phyloP scores from a whole-genome alignment of 179 eudicot genomes.

The Beta corolliflora region DNA sequence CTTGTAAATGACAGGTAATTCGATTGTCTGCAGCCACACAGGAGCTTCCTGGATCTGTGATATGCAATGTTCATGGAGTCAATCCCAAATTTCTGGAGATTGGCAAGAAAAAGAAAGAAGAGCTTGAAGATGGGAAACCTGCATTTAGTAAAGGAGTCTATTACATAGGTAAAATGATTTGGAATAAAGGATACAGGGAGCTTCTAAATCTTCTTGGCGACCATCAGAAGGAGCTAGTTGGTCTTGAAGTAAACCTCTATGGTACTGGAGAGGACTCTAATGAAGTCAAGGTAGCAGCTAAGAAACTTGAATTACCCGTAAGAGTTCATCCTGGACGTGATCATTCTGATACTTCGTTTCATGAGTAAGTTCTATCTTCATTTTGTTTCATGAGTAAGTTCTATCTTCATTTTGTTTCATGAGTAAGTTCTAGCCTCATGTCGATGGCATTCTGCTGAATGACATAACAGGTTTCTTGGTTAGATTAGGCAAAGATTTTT shows the following conservation, averaged over 20 bases:
- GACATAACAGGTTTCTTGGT: not conserved
- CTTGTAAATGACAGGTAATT: constrained; percentile 69
- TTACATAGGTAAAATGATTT: constrained; percentile 95
- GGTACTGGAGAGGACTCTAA: constrained; percentile 90
- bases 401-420: no score
- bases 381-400: no score
- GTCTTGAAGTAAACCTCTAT: constrained; percentile 77
- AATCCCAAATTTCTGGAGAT: constrained; percentile 91
- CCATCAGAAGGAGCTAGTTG: constrained; percentile 70
- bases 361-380: constrained; percentile 57
- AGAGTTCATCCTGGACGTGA: constrained; percentile 89
- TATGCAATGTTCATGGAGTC: constrained; percentile 98
- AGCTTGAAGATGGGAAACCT: constrained; percentile 41
- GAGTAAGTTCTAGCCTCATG: not conserved
- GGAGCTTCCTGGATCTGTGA: constrained; percentile 80
- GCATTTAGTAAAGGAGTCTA: constrained; percentile 84
- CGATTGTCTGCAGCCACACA: constrained; percentile 96
- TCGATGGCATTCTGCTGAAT: not conserved
- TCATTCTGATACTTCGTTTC: constrained; percentile 92
- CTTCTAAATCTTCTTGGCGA: constrained; percentile 67
- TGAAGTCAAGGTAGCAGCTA: constrained; percentile 68
- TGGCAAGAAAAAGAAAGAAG: constrained; percentile 72
- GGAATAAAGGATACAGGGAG: constrained; percentile 95
- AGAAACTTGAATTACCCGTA: constrained; percentile 58
- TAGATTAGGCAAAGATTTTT: not conserved